Conservation (phyloP, 768 basidiomycete species). For the Rickenella mellea region DNA sequence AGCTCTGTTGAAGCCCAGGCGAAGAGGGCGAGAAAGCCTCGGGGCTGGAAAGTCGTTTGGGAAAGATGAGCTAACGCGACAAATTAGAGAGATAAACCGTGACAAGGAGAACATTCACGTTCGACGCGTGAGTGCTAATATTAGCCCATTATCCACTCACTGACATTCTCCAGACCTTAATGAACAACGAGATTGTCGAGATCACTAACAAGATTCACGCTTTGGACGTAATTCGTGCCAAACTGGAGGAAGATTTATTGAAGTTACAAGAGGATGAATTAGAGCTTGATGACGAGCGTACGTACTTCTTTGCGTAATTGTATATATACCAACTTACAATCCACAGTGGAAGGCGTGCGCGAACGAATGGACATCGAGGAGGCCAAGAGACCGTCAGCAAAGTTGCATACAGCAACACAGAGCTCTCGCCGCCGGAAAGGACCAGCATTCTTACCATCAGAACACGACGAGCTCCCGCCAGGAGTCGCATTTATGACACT, state of each 20-base stretch:
- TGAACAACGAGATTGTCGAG: slow-evolving; percentile 81
- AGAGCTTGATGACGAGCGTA: slow-evolving; percentile 93
- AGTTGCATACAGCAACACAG: slow-evolving; percentile 27
- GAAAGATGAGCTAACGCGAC: slow-evolving; percentile 75
- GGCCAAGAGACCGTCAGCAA: slow-evolving; percentile 21
- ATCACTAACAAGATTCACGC: slow-evolving; percentile 85
- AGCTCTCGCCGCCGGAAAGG: slow-evolving; percentile 74
- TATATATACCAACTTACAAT: not conserved
- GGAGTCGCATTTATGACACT: slow-evolving; percentile 97
- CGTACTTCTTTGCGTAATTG: slow-evolving; percentile 19
- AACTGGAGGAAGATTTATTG: slow-evolving; percentile 74
- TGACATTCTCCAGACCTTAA: slow-evolving; percentile 48
- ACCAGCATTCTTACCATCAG: slow-evolving; percentile 92
- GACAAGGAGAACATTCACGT: slow-evolving; percentile 94
- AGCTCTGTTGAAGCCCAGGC: slow-evolving; percentile 32
- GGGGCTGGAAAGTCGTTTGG: slow-evolving; percentile 64
- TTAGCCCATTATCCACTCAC: slow-evolving; percentile 7
- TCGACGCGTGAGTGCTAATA: slow-evolving; percentile 52
- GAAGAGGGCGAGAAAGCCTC: slow-evolving; percentile 55
- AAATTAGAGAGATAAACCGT: slow-evolving; percentile 74
- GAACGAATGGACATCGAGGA: slow-evolving; percentile 75
- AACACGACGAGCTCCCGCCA: slow-evolving; percentile 90
- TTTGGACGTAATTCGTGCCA: slow-evolving; percentile 69
- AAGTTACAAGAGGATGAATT: slow-evolving; percentile 91
- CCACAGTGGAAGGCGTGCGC: slow-evolving; percentile 77